A percentile compares a stretch with the other conserved stretches of the same genome.
These are phyloP conservation scores for Boletus rufocinnamomeus DNA, from an alignment of 768 basidiomycete genomes.

Conservation along the genomic window DNA sequence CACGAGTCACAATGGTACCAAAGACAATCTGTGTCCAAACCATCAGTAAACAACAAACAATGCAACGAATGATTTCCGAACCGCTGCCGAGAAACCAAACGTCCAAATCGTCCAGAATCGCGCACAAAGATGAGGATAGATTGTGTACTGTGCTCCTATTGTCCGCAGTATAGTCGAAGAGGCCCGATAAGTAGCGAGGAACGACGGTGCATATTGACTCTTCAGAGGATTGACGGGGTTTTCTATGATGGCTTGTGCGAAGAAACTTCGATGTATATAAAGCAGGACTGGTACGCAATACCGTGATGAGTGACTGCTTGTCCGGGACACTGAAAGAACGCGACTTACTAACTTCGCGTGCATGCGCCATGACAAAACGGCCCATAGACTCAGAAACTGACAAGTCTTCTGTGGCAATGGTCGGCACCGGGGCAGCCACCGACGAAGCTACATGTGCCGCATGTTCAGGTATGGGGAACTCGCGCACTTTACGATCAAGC, in stretches of 20 bases:
- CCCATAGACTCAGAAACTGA: slow-evolving; percentile 37
- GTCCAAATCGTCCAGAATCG: slow-evolving; percentile 69
- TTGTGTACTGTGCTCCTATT: slow-evolving; percentile 48
- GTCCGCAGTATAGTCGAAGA: slow-evolving; percentile 58
- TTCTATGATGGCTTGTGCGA: slow-evolving; percentile 71
- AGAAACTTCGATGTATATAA: slow-evolving; percentile 68
- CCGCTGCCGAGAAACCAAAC: slow-evolving; percentile 56
- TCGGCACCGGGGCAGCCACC: slow-evolving; percentile 24
- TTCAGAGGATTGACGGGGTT: slow-evolving; percentile 66
- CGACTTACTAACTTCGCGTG: slow-evolving; percentile 39
- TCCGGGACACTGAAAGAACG: not conserved
- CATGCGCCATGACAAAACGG: slow-evolving; percentile 39
- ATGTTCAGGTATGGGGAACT: slow-evolving; percentile 57
- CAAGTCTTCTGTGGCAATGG: slow-evolving; percentile 16
- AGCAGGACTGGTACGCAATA: slow-evolving; percentile 46
- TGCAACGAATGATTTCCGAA: slow-evolving; percentile 27
- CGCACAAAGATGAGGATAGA: slow-evolving; percentile 48
- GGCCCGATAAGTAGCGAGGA: slow-evolving; percentile 61
- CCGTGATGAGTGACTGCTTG: slow-evolving; percentile 6
- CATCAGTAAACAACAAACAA: slow-evolving; percentile 2
- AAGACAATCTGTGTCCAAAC: slow-evolving; percentile 59
- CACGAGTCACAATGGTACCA: slow-evolving; percentile 75
- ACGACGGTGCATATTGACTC: slow-evolving; percentile 63
- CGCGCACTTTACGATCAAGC: slow-evolving; percentile 66
- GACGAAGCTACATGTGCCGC: slow-evolving; percentile 42